Conservation (phyloP, 768 basidiomycete genomes). For the Pleurotus pulmonarius region DNA sequence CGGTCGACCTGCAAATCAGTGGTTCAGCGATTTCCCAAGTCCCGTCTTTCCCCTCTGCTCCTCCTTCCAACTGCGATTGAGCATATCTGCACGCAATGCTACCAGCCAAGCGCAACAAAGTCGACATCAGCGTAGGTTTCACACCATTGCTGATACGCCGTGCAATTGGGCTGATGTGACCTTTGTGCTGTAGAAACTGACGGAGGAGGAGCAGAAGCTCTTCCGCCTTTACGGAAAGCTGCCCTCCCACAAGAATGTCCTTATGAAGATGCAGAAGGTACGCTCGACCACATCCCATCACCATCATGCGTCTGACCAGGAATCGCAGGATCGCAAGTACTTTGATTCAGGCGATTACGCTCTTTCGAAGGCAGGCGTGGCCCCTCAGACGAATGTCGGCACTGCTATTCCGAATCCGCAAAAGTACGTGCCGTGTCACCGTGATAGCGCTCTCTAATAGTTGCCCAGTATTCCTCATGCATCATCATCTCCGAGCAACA, state of each 20-base stretch:
- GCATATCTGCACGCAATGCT: constrained; percentile 47
- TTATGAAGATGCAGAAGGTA: constrained; percentile 96
- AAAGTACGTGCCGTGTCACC: constrained; percentile 54
- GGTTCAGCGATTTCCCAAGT: not conserved
- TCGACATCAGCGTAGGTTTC: constrained; percentile 83
- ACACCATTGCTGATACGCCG: not conserved
- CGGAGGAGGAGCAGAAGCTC: constrained; percentile 89
- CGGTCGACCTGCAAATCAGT: not conserved
- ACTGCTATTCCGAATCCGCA: constrained; percentile 98
- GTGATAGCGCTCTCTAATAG: constrained; percentile 12
- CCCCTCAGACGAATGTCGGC: constrained; percentile 86
- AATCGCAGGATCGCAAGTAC: constrained; percentile 89
- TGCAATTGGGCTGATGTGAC: constrained; percentile 17
- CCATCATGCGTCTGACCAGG: constrained; percentile 10
- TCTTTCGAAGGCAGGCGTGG: constrained; percentile 89
- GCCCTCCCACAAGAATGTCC: constrained; percentile 88
- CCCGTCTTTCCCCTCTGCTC: constrained; percentile 16
- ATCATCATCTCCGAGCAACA: constrained; percentile 58
- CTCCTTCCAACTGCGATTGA: constrained; percentile 17
- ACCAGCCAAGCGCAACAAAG: constrained; percentile 81
- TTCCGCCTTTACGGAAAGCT: constrained; percentile 94
- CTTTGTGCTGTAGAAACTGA: constrained; percentile 55
- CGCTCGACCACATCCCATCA: constrained; percentile 11
- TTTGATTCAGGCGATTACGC: constrained; percentile 99
- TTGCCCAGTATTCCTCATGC: constrained; percentile 84